Percentiles rank a stretch among this genome's conserved stretches.
Evolutionary conservation across 345 rosid species (phyloP).

Genomic region (Camelina hispida): DNA sequence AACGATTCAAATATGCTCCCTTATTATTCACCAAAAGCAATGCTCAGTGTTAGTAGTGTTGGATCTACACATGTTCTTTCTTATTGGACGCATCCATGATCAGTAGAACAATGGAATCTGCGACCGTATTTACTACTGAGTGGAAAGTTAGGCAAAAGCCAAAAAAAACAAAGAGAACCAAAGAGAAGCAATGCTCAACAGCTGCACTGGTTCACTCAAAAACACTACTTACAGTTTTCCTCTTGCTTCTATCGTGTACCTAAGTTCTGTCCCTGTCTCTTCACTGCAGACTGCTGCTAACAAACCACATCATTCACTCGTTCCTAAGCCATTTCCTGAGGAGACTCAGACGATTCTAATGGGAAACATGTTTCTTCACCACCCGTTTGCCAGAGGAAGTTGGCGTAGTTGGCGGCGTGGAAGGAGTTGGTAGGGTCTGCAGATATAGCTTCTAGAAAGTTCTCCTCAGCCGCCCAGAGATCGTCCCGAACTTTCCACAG

Average conservation of each 20-base stretch:
- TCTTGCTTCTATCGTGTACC: conserved; percentile 31
- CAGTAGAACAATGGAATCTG: conserved; percentile 4
- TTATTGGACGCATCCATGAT: neutral
- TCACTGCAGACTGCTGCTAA: conserved; percentile 4
- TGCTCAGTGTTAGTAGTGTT: conserved; percentile 14
- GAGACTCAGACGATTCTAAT: conserved; percentile 37
- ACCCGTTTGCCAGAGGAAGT: conserved; percentile 78
- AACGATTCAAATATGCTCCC: neutral
- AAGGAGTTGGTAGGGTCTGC: conserved; percentile 57
- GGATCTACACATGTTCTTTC: conserved; percentile 38
- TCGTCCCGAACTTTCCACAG: conserved; percentile 71
- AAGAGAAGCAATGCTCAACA: neutral
- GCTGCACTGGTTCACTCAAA: conserved; percentile 29
- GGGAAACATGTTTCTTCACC: conserved; percentile 77
- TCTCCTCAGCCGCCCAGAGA: conserved; percentile 77
- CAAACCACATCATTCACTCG: conserved; percentile 9
- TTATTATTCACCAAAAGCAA: conserved; percentile 20
- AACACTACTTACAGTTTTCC: conserved; percentile 34
- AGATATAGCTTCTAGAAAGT: conserved; percentile 62
- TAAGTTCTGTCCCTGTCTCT: conserved; percentile 27
- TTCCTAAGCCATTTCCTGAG: conserved; percentile 37
- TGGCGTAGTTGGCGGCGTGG: conserved; percentile 66
- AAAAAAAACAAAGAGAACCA: neutral
- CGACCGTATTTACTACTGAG: conserved; percentile 16
- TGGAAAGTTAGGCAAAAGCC: conserved; percentile 3